Evolutionary conservation across 768 basidiomycete genomes (phyloP), one percentile per base, ranked within the genome.

Genomic region (Suillus cothurnatus): DNA sequence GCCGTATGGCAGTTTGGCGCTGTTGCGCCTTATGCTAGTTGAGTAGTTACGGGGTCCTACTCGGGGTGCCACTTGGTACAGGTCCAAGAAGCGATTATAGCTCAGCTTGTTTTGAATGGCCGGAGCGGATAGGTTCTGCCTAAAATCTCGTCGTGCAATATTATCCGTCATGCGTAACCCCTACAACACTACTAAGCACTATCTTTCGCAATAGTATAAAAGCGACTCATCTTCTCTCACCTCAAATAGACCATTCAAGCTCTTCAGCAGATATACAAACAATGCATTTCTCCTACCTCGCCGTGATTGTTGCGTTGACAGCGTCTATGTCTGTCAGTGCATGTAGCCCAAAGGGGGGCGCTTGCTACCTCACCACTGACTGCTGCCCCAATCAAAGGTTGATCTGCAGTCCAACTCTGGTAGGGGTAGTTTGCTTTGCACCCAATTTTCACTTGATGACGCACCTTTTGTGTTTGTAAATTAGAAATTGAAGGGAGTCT

Each of bases 271-370:
- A 23, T 5, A 21, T 4, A 49, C n/a, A 49, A 49, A 23, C n/a
- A 49, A 49, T 49, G 47, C 11, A 6, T 49, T 23, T 49, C n/a
- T 49, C 47, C 47, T 49, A 23, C 47, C 47, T 49, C 2, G n/a
- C 47, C 11, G n/a, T 49, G 12, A 49, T 49, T 23, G n/a, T 49
- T 23, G 47, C 47, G 12, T 49, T 49, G 41, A 43, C 47, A n/a
- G n/a, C n/a, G n/a, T n/a, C n/a, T n/a, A n/a, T n/a, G n/a, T n/a
- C n/a, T n/a, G n/a, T n/a, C n/a, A 49, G n/a, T 23, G 47, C 47
- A 49, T 49, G 47, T 5, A 49, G n/a, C n/a, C 1, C 2, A 5
- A 2, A 11, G 0, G n/a, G 12, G 2, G 19, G 19, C n/a, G 0
- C 9, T n/a, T 47, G 45, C 45, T 0, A 12, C 0, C 0, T 0